A percentile compares a stretch with the other conserved stretches of the same genome.
These are phyloP conservation scores for Russula brevipes DNA, from an alignment of 768 basidiomycete genomes.

Conservation along the genomic window DNA sequence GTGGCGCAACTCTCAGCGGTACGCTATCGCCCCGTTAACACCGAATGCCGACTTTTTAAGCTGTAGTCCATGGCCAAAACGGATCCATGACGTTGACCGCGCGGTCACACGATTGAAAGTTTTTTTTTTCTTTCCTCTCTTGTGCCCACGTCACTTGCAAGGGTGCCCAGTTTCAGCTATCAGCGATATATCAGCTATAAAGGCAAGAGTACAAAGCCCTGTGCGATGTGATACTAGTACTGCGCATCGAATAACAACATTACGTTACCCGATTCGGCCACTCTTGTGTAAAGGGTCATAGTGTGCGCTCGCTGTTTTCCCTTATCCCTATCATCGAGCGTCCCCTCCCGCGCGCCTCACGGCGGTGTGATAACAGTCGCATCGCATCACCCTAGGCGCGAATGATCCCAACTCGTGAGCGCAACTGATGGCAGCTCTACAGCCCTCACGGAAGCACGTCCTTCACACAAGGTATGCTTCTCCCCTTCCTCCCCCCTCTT, in stretches of 20 bases:
- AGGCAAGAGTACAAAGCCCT: background rate
- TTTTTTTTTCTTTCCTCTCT: background rate
- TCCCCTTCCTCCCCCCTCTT: background rate
- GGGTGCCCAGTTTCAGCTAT: background rate
- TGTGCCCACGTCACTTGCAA: background rate
- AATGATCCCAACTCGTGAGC: no score
- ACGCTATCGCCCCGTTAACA: background rate
- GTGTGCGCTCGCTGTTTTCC: no score
- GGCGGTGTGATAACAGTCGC: background rate
- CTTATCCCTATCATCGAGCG: background rate
- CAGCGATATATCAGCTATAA: no score
- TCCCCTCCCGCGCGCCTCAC: background rate
- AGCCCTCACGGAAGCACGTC: conserved; percentile 3
- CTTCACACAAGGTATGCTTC: background rate
- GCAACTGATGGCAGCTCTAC: background rate
- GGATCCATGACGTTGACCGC: background rate
- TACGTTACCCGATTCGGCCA: background rate
- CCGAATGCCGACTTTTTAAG: background rate
- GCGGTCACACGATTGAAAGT: background rate
- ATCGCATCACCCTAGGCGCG: no score
- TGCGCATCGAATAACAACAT: background rate
- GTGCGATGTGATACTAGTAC: background rate
- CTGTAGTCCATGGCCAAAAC: background rate
- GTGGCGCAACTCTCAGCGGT: background rate
- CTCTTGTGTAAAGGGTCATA: no score